These are phyloP conservation scores for Leccinum angustisporum DNA, from an alignment of 1,284 basidiomycete genomes.

Conservation along the genomic window DNA sequence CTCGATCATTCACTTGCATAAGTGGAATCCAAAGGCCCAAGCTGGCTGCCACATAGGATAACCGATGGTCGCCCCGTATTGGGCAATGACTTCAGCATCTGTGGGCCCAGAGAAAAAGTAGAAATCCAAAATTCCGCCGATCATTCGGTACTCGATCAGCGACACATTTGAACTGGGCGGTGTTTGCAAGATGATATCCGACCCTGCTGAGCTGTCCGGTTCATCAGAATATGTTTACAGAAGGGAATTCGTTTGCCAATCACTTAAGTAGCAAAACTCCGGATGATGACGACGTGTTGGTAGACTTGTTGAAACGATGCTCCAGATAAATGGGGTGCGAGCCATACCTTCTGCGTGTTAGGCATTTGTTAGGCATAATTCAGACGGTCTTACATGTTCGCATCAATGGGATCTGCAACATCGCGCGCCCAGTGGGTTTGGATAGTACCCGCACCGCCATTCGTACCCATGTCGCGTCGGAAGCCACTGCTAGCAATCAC, in stretches of 20 bases:
- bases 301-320: conserved; percentile 53
- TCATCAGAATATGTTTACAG: background rate
- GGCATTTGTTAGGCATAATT: background rate
- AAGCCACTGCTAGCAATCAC: conserved; percentile 67
- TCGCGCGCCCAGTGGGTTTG: conserved; percentile 76
- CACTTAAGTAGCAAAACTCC: conserved; percentile 70
- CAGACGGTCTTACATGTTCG: conserved; percentile 51
- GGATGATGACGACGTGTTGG: conserved; percentile 55
- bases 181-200: conserved; percentile 63
- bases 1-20: conserved; percentile 50
- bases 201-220: conserved; percentile 47
- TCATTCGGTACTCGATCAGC: conserved; percentile 61
- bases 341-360: conserved; percentile 48
- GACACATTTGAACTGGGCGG: conserved; percentile 50
- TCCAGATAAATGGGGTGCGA: conserved; percentile 70
- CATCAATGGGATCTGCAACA: conserved; percentile 54
- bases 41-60: conserved; percentile 65
- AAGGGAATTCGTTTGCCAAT: background rate
- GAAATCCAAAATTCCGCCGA: conserved; percentile 67
- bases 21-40: conserved; percentile 72
- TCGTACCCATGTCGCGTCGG: conserved; percentile 55
- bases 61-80: conserved; percentile 62
- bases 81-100: conserved; percentile 63
- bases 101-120: conserved; percentile 72
- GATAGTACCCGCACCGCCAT: conserved; percentile 55